Base-by-base conservation (phyloP, 2,329 filamentous ascomycete species). In the Ambrosiella cleistominuta region DNA sequence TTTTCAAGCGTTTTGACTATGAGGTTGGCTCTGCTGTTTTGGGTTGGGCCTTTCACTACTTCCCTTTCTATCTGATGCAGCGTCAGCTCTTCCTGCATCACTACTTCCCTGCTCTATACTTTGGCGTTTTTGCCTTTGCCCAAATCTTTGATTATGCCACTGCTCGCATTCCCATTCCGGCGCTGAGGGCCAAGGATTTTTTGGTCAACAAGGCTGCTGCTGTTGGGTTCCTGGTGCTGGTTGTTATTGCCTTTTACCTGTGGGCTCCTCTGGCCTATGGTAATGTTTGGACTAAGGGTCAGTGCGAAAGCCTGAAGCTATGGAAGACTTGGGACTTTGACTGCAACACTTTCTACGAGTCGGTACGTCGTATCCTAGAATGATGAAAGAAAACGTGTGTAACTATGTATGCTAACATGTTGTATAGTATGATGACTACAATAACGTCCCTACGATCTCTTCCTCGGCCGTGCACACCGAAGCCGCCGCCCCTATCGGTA, bases 81-180 rank as follows among this genome's bases (percentile, higher is more conserved):
- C 89, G 93, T 65, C 93, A 98, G 72, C 82, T 98, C 40, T 98
- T 98, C 78, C 76, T 98, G 62, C 93, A 98, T 71, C 93, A 98
- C 73, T 98, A 98, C 71, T 93, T 98, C 71, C 93, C 93, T 0
- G 93, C 93, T 1, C 80, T 98, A 12, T 95, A 95, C 74, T 98
- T 98, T 68, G 89, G 86, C 62, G 82, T 98, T 66, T 83, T 97
- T 64, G 83, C 86, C 7, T 78, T 96, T 59, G 93, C 85, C 70
- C 91, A 97, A 70, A 79, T 86, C 54, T 91, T 88, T 70, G 93
- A 98, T 71, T 96, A 89, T 66, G 69, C 81, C 58, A 86, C 86
- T 60, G 83, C 82, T 64, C 84, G 93, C 53, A 76, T 95, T 64
- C 74, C 78, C 51, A 73, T 79, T 37, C 70, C 89, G 55, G 82